Conservation (phyloP, 23 red algal species). For the Gracilaria gracilis region DNA sequence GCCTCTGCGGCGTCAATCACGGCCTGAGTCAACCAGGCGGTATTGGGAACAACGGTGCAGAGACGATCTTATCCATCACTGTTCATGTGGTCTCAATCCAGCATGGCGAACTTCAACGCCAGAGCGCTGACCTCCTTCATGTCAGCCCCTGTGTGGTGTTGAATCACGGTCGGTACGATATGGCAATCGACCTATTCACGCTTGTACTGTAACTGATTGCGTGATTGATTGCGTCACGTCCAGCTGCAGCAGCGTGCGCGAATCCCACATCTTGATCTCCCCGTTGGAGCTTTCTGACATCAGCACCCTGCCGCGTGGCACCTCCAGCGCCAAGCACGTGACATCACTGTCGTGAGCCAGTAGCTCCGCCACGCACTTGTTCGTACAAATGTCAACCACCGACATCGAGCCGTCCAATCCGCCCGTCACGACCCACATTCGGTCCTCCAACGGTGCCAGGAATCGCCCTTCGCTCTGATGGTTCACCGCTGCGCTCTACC, state of each 20-base stretch:
- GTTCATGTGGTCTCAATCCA: no score
- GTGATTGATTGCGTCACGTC: constrained; percentile 68
- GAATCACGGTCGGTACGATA: no score
- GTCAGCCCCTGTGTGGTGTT: no score
- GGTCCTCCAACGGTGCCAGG: constrained; percentile 79
- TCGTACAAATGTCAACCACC: constrained; percentile 84
- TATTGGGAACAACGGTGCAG: no score
- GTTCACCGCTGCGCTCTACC: constrained; percentile 67
- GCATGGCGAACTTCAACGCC: no score
- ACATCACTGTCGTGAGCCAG: constrained; percentile 84
- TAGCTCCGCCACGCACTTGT: constrained; percentile 73
- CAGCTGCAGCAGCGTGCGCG: constrained; percentile 75
- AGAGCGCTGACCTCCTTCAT: no score
- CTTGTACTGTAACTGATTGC: no score
- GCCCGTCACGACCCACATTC: constrained; percentile 81
- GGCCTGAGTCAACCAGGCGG: no score
- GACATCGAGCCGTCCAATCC: constrained; percentile 80
- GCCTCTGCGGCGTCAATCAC: no score
- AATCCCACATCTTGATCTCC: constrained; percentile 87
- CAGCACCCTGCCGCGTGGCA: constrained; percentile 74
- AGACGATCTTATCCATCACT: no score
- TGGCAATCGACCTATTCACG: no score
- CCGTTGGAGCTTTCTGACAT: constrained; percentile 75
- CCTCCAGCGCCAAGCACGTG: constrained; percentile 69
- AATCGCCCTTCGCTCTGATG: constrained; percentile 70